Conservation (phyloP, 352 stramenopile genomes). For the Pythium pectinolyticum region DNA sequence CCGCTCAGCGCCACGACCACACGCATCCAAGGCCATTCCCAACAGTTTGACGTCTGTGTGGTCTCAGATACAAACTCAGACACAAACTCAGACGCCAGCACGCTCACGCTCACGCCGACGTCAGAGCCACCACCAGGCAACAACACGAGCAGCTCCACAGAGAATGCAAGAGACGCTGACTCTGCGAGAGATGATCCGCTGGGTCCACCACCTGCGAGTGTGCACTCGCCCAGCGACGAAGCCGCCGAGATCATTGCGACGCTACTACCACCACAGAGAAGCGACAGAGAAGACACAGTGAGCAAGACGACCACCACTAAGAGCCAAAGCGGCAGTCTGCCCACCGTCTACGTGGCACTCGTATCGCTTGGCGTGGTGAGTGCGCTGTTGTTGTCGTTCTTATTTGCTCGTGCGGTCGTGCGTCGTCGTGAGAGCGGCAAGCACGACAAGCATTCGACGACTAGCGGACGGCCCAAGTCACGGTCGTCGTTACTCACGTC, state of each 20-base stretch:
- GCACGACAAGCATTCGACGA: not conserved
- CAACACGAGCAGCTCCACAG: not conserved
- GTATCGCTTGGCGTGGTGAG: slow-evolving; percentile 8
- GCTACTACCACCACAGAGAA: too few species aligned
- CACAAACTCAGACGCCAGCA: not conserved
- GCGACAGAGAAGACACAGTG: slow-evolving; percentile 3
- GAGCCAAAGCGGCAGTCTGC: not conserved
- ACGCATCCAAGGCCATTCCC: slow-evolving; percentile 28
- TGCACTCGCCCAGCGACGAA: slow-evolving; percentile 10
- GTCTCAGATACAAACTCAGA: too few species aligned
- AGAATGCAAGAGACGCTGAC: not conserved
- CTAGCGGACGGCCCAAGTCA: slow-evolving; percentile 3
- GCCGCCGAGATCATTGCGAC: not conserved
- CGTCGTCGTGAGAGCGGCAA: not conserved
- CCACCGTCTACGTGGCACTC: slow-evolving; percentile 15
- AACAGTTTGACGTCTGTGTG: slow-evolving; percentile 33
- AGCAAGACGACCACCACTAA: not conserved
- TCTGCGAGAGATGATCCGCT: not conserved
- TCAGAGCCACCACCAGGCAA: too few species aligned
- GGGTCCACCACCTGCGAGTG: not conserved
- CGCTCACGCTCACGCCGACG: too few species aligned
- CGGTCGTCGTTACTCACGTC: slow-evolving; percentile 8
- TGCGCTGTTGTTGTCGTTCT: slow-evolving; percentile 3
- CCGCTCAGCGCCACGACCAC: not conserved
- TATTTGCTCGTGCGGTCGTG: slow-evolving; percentile 1